Evolutionary conservation across 345 rosid species (phyloP).

Genomic region (Luvunga scandens): DNA sequence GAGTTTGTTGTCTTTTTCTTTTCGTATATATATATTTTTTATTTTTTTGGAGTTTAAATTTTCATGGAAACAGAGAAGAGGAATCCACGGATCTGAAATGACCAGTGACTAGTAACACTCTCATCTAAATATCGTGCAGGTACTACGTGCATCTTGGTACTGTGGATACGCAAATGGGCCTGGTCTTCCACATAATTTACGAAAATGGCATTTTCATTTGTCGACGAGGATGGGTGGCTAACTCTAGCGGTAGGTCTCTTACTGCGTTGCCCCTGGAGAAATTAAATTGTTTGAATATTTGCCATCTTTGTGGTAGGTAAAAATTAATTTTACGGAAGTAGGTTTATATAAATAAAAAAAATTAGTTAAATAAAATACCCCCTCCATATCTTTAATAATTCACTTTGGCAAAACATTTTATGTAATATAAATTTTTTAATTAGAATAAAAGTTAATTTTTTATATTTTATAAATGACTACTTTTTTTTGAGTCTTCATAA

Average conservation of each 20-base stretch:
- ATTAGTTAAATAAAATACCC: no score
- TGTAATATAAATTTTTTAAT: no score
- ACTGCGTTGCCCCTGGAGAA: neutral
- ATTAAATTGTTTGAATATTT: no score
- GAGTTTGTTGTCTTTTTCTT: neutral
- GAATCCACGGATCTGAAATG: slow-evolving; percentile 44
- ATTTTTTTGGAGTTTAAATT: neutral
- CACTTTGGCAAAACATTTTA: no score
- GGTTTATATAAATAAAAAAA: no score
- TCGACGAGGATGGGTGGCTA: neutral
- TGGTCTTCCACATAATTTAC: slow-evolving; percentile 16
- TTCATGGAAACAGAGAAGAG: slow-evolving; percentile 19
- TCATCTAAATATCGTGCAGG: slow-evolving; percentile 19
- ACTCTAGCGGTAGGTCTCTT: neutral
- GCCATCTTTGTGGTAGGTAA: neutral
- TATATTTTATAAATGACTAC: no score
- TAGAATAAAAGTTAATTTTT: no score
- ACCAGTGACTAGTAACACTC: neutral
- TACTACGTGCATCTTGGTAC: neutral
- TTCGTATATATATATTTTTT: neutral
- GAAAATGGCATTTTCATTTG: slow-evolving; percentile 15
- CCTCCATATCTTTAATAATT: no score
- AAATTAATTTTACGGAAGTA: no score
- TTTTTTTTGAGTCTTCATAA: no score
- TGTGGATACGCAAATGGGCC: neutral